Percentiles rank a stretch among this genome's conserved stretches.
These are phyloP conservation scores for Sclerotinia minor DNA, from an alignment of 2,329 filamentous ascomycete genomes.

Conservation along the genomic window DNA sequence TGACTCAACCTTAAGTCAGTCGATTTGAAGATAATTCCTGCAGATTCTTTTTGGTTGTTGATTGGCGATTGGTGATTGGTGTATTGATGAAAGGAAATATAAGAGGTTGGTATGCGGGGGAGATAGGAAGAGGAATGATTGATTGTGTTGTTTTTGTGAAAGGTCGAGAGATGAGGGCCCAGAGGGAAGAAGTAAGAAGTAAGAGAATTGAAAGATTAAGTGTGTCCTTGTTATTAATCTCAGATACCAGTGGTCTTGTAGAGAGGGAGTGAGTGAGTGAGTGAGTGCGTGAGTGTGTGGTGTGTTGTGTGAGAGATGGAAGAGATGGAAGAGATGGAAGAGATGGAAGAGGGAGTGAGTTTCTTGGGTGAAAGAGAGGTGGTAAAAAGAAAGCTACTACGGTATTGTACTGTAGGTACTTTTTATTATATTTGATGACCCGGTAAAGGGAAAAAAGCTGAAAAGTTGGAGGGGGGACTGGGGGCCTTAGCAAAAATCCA, in stretches of 20 bases:
- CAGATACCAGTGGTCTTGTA: background rate
- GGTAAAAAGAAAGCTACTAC: too few species aligned
- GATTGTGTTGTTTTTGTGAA: background rate
- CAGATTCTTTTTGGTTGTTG: background rate
- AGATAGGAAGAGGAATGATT: background rate
- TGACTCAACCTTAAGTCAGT: background rate
- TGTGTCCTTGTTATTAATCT: background rate
- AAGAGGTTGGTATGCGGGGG: slow-evolving; percentile 15
- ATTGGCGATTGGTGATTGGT: background rate
- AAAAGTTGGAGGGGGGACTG: background rate
- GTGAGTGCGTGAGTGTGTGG: too few species aligned
- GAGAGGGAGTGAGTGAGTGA: background rate
- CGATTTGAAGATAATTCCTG: background rate
- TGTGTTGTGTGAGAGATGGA: too few species aligned
- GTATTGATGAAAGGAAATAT: slow-evolving; percentile 12
- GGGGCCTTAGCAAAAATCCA: background rate
- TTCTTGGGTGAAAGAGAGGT: background rate
- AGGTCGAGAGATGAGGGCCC: background rate
- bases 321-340: too few species aligned
- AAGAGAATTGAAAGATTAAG: background rate
- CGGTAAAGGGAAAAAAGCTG: background rate
- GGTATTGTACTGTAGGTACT: too few species aligned
- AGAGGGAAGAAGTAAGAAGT: too few species aligned
- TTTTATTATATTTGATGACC: background rate
- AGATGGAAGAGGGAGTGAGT: too few species aligned